A percentile compares a stretch with the other conserved stretches of the same genome.
Conservation (phyloP, 139 green algal species). For the Spirogloea muscicola region DNA sequence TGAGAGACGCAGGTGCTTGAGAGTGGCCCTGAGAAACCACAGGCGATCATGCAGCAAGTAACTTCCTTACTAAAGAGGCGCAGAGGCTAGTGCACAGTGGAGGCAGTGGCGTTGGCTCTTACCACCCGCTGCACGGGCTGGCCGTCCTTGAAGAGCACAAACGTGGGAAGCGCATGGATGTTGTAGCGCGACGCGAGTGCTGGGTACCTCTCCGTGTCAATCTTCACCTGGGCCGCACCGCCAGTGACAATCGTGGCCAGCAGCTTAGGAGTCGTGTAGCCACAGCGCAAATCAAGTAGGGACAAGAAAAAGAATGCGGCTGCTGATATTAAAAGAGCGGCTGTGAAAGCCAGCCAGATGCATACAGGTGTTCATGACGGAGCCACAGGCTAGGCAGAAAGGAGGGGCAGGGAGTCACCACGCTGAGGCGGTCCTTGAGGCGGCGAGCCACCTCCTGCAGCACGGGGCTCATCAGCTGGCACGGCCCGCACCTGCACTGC, state of each 20-base stretch:
- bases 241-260: background rate
- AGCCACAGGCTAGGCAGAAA: too few species aligned
- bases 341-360: too few species aligned
- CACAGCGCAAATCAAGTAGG: background rate
- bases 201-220: constrained; percentile 81
- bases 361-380: too few species aligned
- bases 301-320: too few species aligned
- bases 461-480: constrained; percentile 60
- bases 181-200: constrained; percentile 58
- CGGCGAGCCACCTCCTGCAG: constrained; percentile 30
- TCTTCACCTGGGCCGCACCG: constrained; percentile 59
- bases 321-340: too few species aligned
- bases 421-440: background rate
- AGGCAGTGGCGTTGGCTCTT: constrained; percentile 25
- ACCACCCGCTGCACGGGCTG: constrained; percentile 62
- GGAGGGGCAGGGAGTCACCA: constrained; percentile 1
- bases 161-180: constrained; percentile 67
- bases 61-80: background rate
- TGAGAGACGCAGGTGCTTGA: background rate
- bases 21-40: background rate
- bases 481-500: constrained; percentile 59
- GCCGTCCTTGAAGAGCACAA: constrained; percentile 67
- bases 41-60: background rate
- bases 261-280: background rate
- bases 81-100: background rate